Evolutionary conservation across 768 basidiomycete species (phyloP).

Genomic region (Kwoniella dendrophila): DNA sequence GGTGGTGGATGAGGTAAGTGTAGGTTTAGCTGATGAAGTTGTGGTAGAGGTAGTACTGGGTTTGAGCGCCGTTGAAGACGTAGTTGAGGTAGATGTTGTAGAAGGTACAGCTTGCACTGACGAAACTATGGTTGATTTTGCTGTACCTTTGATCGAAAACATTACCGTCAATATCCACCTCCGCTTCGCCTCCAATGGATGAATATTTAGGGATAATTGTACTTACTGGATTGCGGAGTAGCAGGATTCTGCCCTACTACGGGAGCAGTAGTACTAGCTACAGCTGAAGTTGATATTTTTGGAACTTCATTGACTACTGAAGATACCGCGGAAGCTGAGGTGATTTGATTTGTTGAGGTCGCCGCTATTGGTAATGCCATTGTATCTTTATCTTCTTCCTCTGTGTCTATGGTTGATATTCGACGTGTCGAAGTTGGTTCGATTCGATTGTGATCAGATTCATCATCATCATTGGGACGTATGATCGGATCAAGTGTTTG

Average conservation of each 20-base stretch:
- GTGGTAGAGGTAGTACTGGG: conserved; percentile 21
- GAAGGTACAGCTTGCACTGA: conserved; percentile 20
- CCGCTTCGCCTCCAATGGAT: background rate
- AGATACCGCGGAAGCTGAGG: conserved; percentile 15
- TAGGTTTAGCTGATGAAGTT: conserved; percentile 20
- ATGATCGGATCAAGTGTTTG: conserved; percentile 6
- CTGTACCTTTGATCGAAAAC: background rate
- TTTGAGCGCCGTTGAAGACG: conserved; percentile 23
- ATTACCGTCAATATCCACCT: background rate
- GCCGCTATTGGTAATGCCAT: background rate
- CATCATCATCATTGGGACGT: conserved; percentile 8
- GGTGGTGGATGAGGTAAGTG: conserved; percentile 14
- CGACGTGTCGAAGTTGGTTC: conserved; percentile 5
- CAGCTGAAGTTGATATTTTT: background rate
- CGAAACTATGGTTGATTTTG: conserved; percentile 2
- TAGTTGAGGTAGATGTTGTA: conserved; percentile 12
- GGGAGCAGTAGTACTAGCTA: background rate
- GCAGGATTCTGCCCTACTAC: conserved; percentile 16
- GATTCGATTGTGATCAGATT: background rate
- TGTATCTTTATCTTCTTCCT: background rate
- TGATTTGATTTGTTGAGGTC: background rate
- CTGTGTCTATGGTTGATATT: background rate
- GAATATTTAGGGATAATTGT: background rate
- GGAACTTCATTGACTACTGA: background rate
- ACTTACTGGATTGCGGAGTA: conserved; percentile 23